These are phyloP conservation scores for Colletotrichum viniferum DNA, from an alignment of 2,329 filamentous ascomycete genomes.

Conservation along the genomic window DNA sequence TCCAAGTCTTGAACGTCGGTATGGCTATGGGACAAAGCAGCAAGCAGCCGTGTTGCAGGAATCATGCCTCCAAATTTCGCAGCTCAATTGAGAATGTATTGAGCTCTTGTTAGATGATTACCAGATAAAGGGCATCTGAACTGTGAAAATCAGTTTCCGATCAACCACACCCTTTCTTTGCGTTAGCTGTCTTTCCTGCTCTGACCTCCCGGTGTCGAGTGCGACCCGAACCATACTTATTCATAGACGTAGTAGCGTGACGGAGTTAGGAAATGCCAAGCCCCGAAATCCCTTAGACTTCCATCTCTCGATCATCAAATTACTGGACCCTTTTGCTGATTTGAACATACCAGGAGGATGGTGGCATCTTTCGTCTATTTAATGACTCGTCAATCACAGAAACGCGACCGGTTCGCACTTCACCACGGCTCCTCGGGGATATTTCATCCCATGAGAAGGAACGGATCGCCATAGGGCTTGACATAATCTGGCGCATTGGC, in stretches of 20 bases:
- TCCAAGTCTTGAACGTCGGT: no score
- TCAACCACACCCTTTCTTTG: background rate
- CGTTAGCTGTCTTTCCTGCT: no score
- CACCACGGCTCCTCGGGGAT: background rate
- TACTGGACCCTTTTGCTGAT: background rate
- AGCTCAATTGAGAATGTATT: no score
- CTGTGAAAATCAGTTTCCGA: background rate
- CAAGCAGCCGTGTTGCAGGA: background rate
- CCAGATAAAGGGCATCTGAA: no score
- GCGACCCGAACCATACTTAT: no score
- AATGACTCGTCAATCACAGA: background rate
- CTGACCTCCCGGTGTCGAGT: no score
- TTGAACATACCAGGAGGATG: accelerated
- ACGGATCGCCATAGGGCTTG: background rate
- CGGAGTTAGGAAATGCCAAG: background rate
- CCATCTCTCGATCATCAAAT: background rate
- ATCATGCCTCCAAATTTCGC: no score
- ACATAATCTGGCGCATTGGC: background rate
- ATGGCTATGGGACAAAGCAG: background rate
- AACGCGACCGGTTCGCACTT: background rate
- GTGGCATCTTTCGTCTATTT: background rate
- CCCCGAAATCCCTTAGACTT: background rate
- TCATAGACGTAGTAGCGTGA: no score
- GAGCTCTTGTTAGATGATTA: no score
- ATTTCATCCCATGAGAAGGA: background rate